Evolutionary conservation across 768 basidiomycete species (phyloP), one percentile per base, ranked within the genome.

Genomic region (Mycena indigotica): DNA sequence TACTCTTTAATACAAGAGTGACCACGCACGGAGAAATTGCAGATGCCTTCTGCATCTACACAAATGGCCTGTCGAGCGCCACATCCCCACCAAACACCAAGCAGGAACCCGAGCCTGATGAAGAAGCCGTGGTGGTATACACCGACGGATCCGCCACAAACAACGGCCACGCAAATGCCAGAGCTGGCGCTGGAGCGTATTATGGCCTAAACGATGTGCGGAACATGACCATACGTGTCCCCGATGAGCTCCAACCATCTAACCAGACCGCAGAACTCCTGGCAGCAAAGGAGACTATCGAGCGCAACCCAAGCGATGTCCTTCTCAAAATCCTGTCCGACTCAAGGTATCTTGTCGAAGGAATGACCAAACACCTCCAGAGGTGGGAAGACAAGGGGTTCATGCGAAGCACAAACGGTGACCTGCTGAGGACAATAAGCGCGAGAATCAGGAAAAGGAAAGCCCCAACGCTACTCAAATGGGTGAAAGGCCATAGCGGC

Each of bases 401-500:
- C 45, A 25, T 53, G n/a, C 23, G 21, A 17, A 45, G 17, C 39
- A 53, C 21, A 1, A 70, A 71, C 32, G 28, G 12, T 0, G 0
- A 40, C 2, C 26, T 61, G 3, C 57, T 62, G 26, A n/a, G 40
- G 15, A 54, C 32, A 1, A 50, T 53, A 1, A 57, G 41, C 0
- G 61, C 55, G 26, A 45, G 52, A 0, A 44, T 62, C 17, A 26
- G 58, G 25, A 16, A 19, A 12, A n/a, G 61, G 13, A 48, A 45
- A 29, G 65, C 57, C 3, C 23, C 21, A 12, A 69, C 66, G 6
- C 17, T 21, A 13, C 53, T 69, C 6, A n/a, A 55, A 32, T 66
- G 65, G 66, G 58, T 66, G 2, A 66, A 69, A 59, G 67, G 61
- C 1, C 63, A 64, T 28, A 53, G 15, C 15, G 52, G 41, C 17